Conservation (phyloP, 2,329 filamentous ascomycete species). For the Monilinia polystroma region DNA sequence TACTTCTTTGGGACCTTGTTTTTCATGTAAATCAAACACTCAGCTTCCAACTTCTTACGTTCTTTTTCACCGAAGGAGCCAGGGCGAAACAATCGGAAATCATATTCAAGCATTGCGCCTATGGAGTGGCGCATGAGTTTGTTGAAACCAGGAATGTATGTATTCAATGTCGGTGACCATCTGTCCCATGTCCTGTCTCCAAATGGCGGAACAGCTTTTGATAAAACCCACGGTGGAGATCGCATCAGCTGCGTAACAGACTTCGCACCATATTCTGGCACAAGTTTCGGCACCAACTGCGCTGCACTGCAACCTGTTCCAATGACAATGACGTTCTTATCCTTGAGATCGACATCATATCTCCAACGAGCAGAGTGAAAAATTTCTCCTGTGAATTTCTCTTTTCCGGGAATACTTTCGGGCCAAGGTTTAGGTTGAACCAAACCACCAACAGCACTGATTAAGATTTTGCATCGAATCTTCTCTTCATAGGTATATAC, state of each 20-base stretch:
- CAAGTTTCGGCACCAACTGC: slow-evolving; percentile 54
- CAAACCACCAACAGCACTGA: slow-evolving; percentile 55
- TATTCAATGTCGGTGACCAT: slow-evolving; percentile 48
- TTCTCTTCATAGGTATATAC: slow-evolving; percentile 52
- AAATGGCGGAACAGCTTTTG: slow-evolving; percentile 42
- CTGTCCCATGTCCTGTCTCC: slow-evolving; percentile 47
- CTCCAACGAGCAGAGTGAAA: slow-evolving; percentile 60
- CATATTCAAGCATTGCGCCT: slow-evolving; percentile 45
- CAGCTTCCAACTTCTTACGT: slow-evolving; percentile 45
- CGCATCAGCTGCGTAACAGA: slow-evolving; percentile 60
- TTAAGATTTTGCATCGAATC: slow-evolving; percentile 53
- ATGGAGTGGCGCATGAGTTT: slow-evolving; percentile 44
- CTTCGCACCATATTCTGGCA: slow-evolving; percentile 47
- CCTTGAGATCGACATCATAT: slow-evolving; percentile 50
- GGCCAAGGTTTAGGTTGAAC: slow-evolving; percentile 55
- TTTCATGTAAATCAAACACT: slow-evolving; percentile 48
- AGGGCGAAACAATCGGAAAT: slow-evolving; percentile 50
- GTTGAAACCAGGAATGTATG: slow-evolving; percentile 49
- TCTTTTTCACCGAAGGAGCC: slow-evolving; percentile 43
- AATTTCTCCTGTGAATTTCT: slow-evolving; percentile 54
- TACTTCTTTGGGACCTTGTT: slow-evolving; percentile 53
- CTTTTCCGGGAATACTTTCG: slow-evolving; percentile 50
- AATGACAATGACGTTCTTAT: slow-evolving; percentile 57
- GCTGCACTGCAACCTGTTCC: slow-evolving; percentile 59
- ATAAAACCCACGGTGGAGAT: slow-evolving; percentile 56